Base-by-base conservation (phyloP, 495 filamentous ascomycete genomes). In the Acidomyces sp. region DNA sequence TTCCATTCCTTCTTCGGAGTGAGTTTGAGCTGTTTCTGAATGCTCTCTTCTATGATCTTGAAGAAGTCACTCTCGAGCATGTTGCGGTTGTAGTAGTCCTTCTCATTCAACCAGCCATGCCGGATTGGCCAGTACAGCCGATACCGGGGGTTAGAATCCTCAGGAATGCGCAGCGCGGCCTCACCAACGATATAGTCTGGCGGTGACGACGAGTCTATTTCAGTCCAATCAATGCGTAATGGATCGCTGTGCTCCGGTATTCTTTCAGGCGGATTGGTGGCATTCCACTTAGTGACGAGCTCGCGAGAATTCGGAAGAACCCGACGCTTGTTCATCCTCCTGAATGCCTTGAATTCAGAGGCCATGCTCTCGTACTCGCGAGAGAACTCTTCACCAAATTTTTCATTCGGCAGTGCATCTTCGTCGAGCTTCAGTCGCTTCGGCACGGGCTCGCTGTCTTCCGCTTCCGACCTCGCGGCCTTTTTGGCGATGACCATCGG, bases 221-320 rank as follows among this genome's bases (percentile, higher is more conserved):
- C 86, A 0, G 90, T 97, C 90, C 90, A 97, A 34, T 96, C 92
- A 19, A 95, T 75, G 32, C 88, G 77, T 46, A 86, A 63, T 0
- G 86, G 80, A 52, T 97, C 90, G 51, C 95, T 96, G 58, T 97
- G 90, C 51, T 88, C 82, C 2, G 80, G 75, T 30, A 97, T 96
- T 18, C 69, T 73, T 46, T 95, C 88, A 5, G 85, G 78, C 13
- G 75, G 71, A 0, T 73, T 80, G 26, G 81, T 71, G 26, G 82
- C 72, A 56, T 97, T 97, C 63, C 78, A 95, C 56, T 92, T 95
- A 39, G 88, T 71, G 2, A 92, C 85, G 47, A 93, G 66, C 45
- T 96, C 90, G 55, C 93, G 93, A 0, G 87, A 92, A 60, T 95
- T 96, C 16, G 92, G 90, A 16, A 96, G 64, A 12, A 94, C 84